These are phyloP conservation scores for Iberis pinnata DNA, from an alignment of 345 rosid genomes.

Conservation along the genomic window DNA sequence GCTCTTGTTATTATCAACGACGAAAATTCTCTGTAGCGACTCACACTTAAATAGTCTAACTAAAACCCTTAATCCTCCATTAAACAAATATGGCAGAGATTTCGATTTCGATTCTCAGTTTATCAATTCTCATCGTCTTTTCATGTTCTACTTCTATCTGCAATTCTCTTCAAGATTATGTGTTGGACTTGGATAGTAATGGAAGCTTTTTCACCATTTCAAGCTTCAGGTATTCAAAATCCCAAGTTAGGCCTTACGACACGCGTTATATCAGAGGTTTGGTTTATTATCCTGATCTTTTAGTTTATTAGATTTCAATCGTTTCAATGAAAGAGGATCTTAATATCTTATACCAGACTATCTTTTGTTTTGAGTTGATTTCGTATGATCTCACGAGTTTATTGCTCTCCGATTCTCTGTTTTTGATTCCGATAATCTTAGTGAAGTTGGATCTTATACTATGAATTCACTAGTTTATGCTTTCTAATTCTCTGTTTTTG, in stretches of 20 bases:
- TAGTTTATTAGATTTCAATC: not conserved
- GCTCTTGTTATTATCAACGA: not conserved
- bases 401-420: constrained; percentile 21
- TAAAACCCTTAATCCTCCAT: constrained; percentile 22
- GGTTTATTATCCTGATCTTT: not conserved
- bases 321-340: too few relatives aligned
- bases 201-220: constrained; percentile 44
- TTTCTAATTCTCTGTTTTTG: constrained; percentile 19
- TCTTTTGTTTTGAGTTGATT: not conserved
- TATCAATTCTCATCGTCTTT: constrained; percentile 8
- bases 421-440: too few relatives aligned
- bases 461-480: too few relatives aligned
- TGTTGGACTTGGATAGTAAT: not conserved
- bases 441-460: too few relatives aligned
- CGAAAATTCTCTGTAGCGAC: constrained; percentile 13
- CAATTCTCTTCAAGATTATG: constrained; percentile 13
- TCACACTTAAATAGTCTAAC: not conserved
- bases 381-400: constrained; percentile 2
- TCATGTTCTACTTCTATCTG: not conserved
- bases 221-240: constrained; percentile 62
- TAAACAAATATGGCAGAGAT: constrained; percentile 17
- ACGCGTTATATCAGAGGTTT: constrained; percentile 70
- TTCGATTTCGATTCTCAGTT: constrained; percentile 8
- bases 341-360: too few relatives aligned
- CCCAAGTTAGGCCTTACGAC: constrained; percentile 50